Percentiles rank a stretch among this genome's conserved stretches.
phyloP scores from a whole-genome alignment of 805 yeast genomes.

The Wickerhamiella sorbophila region DNA sequence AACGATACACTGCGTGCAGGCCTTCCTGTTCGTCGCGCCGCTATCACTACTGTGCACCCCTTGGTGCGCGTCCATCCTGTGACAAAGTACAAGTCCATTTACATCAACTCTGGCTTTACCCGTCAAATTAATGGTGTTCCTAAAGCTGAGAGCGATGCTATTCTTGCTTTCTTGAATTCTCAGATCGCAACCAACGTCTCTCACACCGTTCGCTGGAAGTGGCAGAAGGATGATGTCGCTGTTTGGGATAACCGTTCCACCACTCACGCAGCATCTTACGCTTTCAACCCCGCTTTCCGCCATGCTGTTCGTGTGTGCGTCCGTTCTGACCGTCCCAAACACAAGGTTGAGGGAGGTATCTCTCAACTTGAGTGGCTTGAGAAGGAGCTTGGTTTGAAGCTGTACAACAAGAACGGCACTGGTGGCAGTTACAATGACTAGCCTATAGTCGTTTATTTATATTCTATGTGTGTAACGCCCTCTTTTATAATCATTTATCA shows the following conservation, averaged over 20 bases:
- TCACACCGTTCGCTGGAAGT: slow-evolving; percentile 52
- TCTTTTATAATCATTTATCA: too few species aligned
- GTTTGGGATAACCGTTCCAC: slow-evolving; percentile 70
- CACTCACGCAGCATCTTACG: slow-evolving; percentile 53
- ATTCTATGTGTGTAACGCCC: too few species aligned
- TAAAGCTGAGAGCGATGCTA: slow-evolving; percentile 46
- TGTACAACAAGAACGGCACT: slow-evolving; percentile 21
- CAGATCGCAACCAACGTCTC: slow-evolving; percentile 42
- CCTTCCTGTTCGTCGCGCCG: slow-evolving; percentile 50
- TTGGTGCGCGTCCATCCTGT: slow-evolving; percentile 62
- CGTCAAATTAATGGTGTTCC: slow-evolving; percentile 55
- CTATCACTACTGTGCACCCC: slow-evolving; percentile 53
- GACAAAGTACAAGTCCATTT: slow-evolving; percentile 46
- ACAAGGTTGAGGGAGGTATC: slow-evolving; percentile 15
- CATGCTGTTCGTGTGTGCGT: slow-evolving; percentile 66
- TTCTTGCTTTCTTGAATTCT: slow-evolving; percentile 39
- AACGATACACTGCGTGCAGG: slow-evolving; percentile 39
- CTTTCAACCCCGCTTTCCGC: slow-evolving; percentile 56
- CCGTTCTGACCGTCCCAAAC: slow-evolving; percentile 53
- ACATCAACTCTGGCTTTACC: slow-evolving; percentile 45
- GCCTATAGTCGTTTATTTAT: background rate
- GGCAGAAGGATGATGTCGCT: slow-evolving; percentile 59
- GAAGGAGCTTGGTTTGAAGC: slow-evolving; percentile 15
- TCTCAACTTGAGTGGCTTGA: slow-evolving; percentile 18
- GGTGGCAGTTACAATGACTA: slow-evolving; percentile 24